These are phyloP conservation scores for Ceriops tagal DNA, from an alignment of 345 rosid species.

Conservation along the genomic window DNA sequence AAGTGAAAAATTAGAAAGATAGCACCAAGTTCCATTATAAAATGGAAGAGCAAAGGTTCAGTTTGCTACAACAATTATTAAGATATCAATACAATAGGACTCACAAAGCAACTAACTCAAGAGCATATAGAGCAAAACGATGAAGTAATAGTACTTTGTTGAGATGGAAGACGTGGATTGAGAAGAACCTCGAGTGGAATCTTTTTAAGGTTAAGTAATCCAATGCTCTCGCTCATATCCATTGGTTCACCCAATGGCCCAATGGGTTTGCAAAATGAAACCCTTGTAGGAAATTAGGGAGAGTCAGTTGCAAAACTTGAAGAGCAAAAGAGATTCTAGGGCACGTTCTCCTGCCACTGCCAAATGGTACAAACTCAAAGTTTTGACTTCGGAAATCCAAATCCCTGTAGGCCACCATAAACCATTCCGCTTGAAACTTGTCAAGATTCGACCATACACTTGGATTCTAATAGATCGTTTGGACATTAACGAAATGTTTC, in stretches of 20 bases:
- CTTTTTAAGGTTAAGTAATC: neutral
- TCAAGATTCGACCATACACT: neutral
- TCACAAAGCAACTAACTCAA: neutral
- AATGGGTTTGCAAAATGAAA: neutral
- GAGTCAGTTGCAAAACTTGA: constrained; percentile 10
- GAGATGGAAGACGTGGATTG: neutral
- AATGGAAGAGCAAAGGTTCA: no score
- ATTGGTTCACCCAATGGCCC: neutral
- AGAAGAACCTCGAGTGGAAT: constrained; percentile 3
- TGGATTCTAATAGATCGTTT: constrained; percentile 12
- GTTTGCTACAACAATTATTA: no score
- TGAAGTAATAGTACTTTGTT: neutral
- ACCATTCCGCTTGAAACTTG: constrained; percentile 1
- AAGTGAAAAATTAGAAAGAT: neutral
- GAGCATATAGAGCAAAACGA: neutral
- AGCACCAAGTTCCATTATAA: neutral
- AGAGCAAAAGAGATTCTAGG: constrained; percentile 6
- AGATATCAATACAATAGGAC: neutral
- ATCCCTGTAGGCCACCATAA: neutral
- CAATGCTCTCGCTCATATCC: constrained; percentile 8
- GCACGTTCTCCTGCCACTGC: constrained; percentile 10
- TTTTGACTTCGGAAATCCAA: neutral
- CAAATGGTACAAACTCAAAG: constrained; percentile 5
- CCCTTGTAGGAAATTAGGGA: constrained; percentile 4
- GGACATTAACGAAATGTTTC: neutral